Evolutionary conservation across 176 grass and related monocot species (phyloP).

Genomic region (Poa annua): DNA sequence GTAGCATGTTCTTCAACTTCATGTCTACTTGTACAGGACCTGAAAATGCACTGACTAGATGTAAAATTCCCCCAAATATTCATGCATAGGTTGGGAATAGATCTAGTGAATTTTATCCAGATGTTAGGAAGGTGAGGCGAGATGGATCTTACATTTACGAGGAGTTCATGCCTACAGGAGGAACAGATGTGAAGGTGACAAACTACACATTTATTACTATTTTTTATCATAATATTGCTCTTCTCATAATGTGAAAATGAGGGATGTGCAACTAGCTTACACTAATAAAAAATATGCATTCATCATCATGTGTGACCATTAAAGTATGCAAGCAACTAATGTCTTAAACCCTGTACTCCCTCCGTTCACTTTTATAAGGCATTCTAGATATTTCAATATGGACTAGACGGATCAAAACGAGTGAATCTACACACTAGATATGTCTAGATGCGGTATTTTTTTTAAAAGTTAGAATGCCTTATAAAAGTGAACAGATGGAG

Average conservation of each 20-base stretch:
- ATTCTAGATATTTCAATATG: too few relatives aligned
- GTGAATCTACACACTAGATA: too few relatives aligned
- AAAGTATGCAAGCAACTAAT: constrained; percentile 11
- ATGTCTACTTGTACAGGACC: background rate
- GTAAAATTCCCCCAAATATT: constrained; percentile 23
- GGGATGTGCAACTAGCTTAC: background rate
- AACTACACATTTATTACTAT: constrained; percentile 21
- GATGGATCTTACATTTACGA: constrained; percentile 97
- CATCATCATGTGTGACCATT: background rate
- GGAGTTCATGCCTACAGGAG: constrained; percentile 98
- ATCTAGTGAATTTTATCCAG: constrained; percentile 94
- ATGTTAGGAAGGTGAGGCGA: constrained; percentile 86
- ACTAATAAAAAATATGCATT: background rate
- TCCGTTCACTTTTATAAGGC: too few relatives aligned
- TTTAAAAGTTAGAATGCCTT: too few relatives aligned
- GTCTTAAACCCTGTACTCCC: background rate
- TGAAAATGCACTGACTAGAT: constrained; percentile 17
- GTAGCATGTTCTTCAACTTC: constrained; percentile 9
- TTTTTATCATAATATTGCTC: constrained; percentile 22
- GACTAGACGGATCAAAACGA: too few relatives aligned
- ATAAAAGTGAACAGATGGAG: too few relatives aligned
- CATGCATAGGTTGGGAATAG: constrained; percentile 82
- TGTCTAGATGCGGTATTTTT: too few relatives aligned
- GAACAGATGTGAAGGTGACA: constrained; percentile 94
- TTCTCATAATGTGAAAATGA: background rate